Base-by-base conservation (phyloP, 2,329 filamentous ascomycete species). In the Harringtonia lauricola region DNA sequence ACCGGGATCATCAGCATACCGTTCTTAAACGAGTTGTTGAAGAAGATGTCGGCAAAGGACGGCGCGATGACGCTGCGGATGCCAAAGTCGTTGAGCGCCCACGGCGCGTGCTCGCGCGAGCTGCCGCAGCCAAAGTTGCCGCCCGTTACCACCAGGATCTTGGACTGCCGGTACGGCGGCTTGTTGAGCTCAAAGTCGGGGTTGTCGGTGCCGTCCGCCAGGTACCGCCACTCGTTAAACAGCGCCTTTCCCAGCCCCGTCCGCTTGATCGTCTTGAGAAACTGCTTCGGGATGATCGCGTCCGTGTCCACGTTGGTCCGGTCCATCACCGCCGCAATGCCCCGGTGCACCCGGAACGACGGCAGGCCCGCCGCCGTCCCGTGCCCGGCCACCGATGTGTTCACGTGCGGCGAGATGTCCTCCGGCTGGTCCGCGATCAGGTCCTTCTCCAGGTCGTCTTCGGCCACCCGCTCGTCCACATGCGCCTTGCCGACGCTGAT, bases 21-120 rank as follows among this genome's bases (percentile, higher is more conserved):
- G 70, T 98, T 98, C 76, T 98, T 96, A 77, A 95, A 96, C n/a
- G 85, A 92, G 72, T 98, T 98, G 78, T 95, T 95, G 78, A 90
- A 94, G 79, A 95, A 95, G 64, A 98, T 98, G 59, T 94, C 87
- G 46, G 83, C 85, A 46, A 75, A 79, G 1, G 84, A 89, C 2
- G 87, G 86, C 1, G 90, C 92, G 54, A 96, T 94, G 57, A 96
- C 74, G 61, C 83, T 90, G 60, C 83, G 86, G 68, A 98, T 95
- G 53, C 92, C 92, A 55, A 96, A 96, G 66, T 96, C 92, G 45
- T 94, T 80, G 21, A 96, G 76, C 7, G 92, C 90, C 92, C 92
- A 96, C 1, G 92, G 92, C 3, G 92, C 92, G 68, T 96, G 92
- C 66, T 96, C 92, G 59, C 92, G 81, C 26, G 83, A 90, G 56